Conservation (phyloP, 495 filamentous ascomycete genomes). For the Diplogelasinospora grovesii region DNA sequence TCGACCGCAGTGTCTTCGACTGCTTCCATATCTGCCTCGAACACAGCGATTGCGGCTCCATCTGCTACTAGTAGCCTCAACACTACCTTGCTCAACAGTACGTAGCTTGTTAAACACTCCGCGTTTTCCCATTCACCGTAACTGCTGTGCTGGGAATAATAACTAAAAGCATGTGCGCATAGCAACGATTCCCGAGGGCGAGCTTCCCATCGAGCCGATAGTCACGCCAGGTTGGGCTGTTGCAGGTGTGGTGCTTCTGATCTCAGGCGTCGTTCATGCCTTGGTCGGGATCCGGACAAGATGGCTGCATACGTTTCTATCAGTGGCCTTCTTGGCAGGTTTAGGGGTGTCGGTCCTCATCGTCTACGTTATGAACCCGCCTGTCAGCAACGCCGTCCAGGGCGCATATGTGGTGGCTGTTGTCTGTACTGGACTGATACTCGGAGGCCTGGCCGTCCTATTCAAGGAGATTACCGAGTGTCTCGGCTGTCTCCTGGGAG, state of each 20-base stretch:
- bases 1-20: not conserved
- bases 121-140: too few species aligned
- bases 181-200: conserved; percentile 35
- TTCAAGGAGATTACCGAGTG: conserved; percentile 86
- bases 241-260: conserved; percentile 67
- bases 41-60: not conserved
- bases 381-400: conserved; percentile 68
- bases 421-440: conserved; percentile 64
- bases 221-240: conserved; percentile 78
- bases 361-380: conserved; percentile 81
- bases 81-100: conserved; percentile 12
- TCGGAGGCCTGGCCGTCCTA: conserved; percentile 68
- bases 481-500: conserved; percentile 78
- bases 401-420: conserved; percentile 84
- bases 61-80: not conserved
- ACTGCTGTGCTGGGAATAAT: not conserved
- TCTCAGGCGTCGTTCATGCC: conserved; percentile 60
- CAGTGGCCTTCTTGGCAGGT: conserved; percentile 63
- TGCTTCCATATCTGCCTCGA: not conserved
- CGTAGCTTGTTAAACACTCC: not conserved
- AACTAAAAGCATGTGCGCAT: not conserved
- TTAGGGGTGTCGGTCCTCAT: conserved; percentile 78
- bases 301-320: conserved; percentile 79
- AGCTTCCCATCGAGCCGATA: conserved; percentile 64
- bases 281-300: conserved; percentile 79